phyloP scores from a whole-genome alignment of 2,329 filamentous ascomycete genomes.

The Corinectria fuckeliana region DNA sequence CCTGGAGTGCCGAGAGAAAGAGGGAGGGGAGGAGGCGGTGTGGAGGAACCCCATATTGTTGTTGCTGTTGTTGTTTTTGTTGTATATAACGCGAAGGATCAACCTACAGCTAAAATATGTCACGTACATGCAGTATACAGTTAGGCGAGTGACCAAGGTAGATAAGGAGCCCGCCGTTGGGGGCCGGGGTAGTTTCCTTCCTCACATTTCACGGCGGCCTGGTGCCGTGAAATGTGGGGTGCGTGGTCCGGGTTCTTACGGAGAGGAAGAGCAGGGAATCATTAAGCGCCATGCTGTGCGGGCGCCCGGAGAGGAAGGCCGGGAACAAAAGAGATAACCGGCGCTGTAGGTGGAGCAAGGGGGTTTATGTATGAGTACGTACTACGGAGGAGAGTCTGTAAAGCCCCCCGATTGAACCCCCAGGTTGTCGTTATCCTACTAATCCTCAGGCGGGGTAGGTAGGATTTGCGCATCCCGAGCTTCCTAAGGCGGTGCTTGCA shows the following conservation, averaged over 20 bases:
- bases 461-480: background rate
- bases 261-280: background rate
- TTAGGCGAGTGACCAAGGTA: background rate
- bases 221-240: background rate
- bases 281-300: background rate
- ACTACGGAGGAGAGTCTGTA: background rate
- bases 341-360: background rate
- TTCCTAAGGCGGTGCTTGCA: constrained; percentile 5
- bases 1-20: background rate
- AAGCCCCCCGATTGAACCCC: background rate
- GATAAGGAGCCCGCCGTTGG: background rate
- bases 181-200: background rate
- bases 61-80: no score
- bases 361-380: background rate
- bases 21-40: background rate
- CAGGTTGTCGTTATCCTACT: background rate
- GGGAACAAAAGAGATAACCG: background rate
- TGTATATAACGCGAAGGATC: no score
- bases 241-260: background rate
- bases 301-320: background rate
- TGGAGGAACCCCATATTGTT: background rate
- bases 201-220: background rate
- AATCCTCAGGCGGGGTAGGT: background rate
- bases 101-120: background rate
- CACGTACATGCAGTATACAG: background rate